Percentiles rank a stretch among this genome's conserved stretches.
These are phyloP conservation scores for Pythium aquatile DNA, from an alignment of 352 stramenopile species.

Conservation along the genomic window DNA sequence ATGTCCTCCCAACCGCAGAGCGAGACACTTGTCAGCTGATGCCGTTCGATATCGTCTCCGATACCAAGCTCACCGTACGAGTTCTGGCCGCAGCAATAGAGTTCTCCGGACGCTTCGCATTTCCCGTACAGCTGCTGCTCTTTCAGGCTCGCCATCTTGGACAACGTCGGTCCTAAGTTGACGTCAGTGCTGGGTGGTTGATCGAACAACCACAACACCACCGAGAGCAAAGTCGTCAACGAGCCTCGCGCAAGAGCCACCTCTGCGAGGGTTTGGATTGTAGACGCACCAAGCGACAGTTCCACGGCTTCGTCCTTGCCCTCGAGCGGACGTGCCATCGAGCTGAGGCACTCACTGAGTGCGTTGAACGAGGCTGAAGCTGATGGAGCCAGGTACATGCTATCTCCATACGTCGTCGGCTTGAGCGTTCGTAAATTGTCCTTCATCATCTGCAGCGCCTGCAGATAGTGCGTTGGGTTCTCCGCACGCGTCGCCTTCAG, in stretches of 20 bases:
- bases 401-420: conserved; percentile 76
- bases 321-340: conserved; percentile 32
- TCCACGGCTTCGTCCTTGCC: conserved; percentile 30
- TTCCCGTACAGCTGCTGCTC: conserved; percentile 87
- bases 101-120: conserved; percentile 78
- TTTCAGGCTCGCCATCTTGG: conserved; percentile 75
- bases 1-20: conserved; percentile 85
- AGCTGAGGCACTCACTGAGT: conserved; percentile 65
- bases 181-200: conserved; percentile 43
- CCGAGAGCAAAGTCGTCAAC: conserved; percentile 64
- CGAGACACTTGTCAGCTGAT: conserved; percentile 73
- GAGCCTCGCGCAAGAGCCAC: conserved; percentile 72
- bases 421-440: conserved; percentile 66
- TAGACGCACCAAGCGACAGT: conserved; percentile 37
- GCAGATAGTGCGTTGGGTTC: conserved; percentile 65
- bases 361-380: conserved; percentile 70
- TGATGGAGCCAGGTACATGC: conserved; percentile 80
- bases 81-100: conserved; percentile 88
- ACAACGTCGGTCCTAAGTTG: conserved; percentile 51
- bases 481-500: conserved; percentile 64
- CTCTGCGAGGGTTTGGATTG: conserved; percentile 75
- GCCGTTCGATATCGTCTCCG: conserved; percentile 81
- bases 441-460: conserved; percentile 75
- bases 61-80: conserved; percentile 87
- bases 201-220: conserved; percentile 72